Base-by-base conservation (phyloP, 441 rosid species). In the Viola pubescens region DNA sequence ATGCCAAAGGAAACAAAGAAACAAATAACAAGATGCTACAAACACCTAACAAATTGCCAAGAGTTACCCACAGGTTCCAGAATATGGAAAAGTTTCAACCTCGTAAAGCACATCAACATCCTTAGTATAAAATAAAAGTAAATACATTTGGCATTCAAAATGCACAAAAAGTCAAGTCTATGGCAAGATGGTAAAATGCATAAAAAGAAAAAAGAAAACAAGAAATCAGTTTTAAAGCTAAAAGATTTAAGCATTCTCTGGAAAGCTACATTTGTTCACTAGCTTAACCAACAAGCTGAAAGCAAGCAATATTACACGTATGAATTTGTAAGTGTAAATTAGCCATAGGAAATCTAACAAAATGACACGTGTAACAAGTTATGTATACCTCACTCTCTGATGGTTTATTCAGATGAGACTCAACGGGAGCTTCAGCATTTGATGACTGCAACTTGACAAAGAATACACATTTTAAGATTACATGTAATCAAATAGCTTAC, bases 331-430 rank as follows among this genome's bases (percentile, higher is more conserved):
- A 47, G 7, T 40, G 11, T 47, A 37, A 54, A 13, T 7, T 10
- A 56, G n/a, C 16, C 43, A 37, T 40, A 43, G 64, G 61, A 26
- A 26, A 26, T 26, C 34, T 26, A 0, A 26, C 34, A 26, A 26
- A 26, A 26, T 26, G 34, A 26, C 34, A 26, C 2, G 3, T 26
- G 55, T 19, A 43, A 52, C 9, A 5, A 9, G 49, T 8, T 56
- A 42, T 38, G 59, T 67, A 64, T 79, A 91, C 96, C 94, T 72
- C 78, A 66, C 64, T 59, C 63, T 68, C 71, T 46, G 40, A 43
- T 56, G 59, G 58, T 64, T 74, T 72, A 45, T 61, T 79, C 41
- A 39, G 68, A 67, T 54, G 77, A 55, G 77, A 61, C 62, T 70
- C 75, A 38, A 44, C 5, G 7, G 65, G 68, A 60, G 67, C 68